Conservation (phyloP, 2,329 filamentous ascomycete species). For the Calonectria fujianensis region DNA sequence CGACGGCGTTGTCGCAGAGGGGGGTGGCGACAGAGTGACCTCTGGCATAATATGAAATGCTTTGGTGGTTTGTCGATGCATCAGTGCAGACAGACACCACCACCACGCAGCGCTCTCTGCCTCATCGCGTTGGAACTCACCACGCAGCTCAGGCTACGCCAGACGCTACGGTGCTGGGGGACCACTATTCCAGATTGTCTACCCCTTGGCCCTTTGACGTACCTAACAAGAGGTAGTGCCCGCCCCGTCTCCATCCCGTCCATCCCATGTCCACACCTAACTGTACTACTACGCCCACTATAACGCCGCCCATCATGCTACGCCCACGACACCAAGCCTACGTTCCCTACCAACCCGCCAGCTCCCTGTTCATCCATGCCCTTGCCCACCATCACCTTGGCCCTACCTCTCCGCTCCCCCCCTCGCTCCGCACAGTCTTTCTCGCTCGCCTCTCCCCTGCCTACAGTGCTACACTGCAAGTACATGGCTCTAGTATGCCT, state of each 20-base stretch:
- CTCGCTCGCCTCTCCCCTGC: conserved; percentile 21
- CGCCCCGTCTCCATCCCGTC: conserved; percentile 51
- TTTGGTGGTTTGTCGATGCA: conserved; percentile 21
- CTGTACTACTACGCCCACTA: conserved; percentile 27
- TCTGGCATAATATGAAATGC: conserved; percentile 39
- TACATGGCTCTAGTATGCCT: conserved; percentile 20
- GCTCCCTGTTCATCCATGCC: conserved; percentile 28
- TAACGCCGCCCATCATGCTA: conserved; percentile 30
- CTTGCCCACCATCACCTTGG: conserved; percentile 33
- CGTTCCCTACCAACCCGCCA: conserved; percentile 29
- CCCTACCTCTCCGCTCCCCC: conserved; percentile 44
- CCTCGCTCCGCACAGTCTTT: conserved; percentile 36
- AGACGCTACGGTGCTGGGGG: conserved; percentile 33
- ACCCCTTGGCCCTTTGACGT: conserved; percentile 38
- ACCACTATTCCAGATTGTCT: conserved; percentile 36
- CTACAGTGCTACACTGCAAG: conserved; percentile 22
- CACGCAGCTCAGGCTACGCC: conserved; percentile 31
- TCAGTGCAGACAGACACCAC: conserved; percentile 42
- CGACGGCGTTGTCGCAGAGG: conserved; percentile 35
- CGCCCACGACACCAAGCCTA: conserved; percentile 29
- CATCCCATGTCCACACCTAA: conserved; percentile 42
- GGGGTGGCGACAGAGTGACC: conserved; percentile 38
- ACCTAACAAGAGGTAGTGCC: conserved; percentile 47
- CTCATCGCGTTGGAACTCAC: conserved; percentile 26
- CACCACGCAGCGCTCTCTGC: conserved; percentile 28